phyloP scores from a whole-genome alignment of 1,139 yeast genomes.

The Fermentozyma sake region DNA sequence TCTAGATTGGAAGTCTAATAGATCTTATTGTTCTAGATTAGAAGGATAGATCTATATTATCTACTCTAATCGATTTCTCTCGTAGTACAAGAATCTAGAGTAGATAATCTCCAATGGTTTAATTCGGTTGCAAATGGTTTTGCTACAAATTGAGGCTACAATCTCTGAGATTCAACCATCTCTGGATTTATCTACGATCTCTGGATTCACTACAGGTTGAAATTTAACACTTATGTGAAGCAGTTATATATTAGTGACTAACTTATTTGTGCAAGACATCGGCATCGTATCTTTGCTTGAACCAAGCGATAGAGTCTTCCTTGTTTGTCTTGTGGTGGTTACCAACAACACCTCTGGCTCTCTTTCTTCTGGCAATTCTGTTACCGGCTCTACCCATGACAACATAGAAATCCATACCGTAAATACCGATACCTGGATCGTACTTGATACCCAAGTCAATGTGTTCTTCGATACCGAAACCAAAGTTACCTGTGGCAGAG shows the following conservation, averaged over 20 bases:
- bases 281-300: conserved; percentile 99
- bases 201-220: too few relatives aligned
- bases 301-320: conserved; percentile 97
- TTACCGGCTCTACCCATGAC: conserved; percentile 99
- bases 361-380: conserved; percentile 99
- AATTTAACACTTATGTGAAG: conserved; percentile 1
- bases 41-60: too few relatives aligned
- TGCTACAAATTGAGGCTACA: too few relatives aligned
- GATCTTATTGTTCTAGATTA: too few relatives aligned
- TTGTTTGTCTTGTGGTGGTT: conserved; percentile 87
- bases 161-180: too few relatives aligned
- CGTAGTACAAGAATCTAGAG: too few relatives aligned
- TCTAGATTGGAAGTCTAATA: too few relatives aligned
- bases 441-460: conserved; percentile 99
- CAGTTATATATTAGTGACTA: conserved; percentile 1
- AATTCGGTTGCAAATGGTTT: too few relatives aligned
- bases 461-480: conserved; percentile 99
- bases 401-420: conserved; percentile 99
- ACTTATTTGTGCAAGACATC: conserved; percentile 82
- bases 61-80: too few relatives aligned
- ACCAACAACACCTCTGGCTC: conserved; percentile 87
- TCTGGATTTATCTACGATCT: too few relatives aligned
- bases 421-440: conserved; percentile 99
- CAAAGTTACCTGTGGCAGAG: conserved; percentile 99
- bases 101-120: too few relatives aligned